Base-by-base conservation (phyloP, 2,329 filamentous ascomycete species). In the Aspergillus sp. region DNA sequence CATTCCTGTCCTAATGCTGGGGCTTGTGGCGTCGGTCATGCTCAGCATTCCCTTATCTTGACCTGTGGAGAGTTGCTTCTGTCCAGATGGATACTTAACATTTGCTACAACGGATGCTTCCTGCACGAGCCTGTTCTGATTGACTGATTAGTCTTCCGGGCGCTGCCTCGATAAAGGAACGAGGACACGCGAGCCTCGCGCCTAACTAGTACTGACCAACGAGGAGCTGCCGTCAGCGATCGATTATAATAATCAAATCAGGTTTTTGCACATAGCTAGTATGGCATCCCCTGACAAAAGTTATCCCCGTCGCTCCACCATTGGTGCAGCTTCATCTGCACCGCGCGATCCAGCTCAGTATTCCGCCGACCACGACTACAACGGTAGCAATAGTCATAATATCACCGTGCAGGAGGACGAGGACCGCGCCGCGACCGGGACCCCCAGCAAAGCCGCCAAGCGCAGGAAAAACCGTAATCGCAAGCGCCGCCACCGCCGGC, bases 401-500 rank as follows among this genome's bases (percentile, higher is more conserved):
- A 19, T 19, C 19, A 19, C 19, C 19, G 19, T 19, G 19, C 19
- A 19, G 19, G 19, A 19, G 19, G 19, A 19, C 19, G 52, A 55
- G 48, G 51, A 52, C 52, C 55, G 55, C 55, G 50, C 48, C 27
- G 47, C 52, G 36, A 27, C 53, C 45, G 52, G 49, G 19, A 55
- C 52, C 30, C 50, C 51, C 41, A 39, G 36, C 36, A 39, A 8
- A 12, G 10, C 26, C 12, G 6, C 36, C 19, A 66, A 61, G 51
- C 62, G 61, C 58, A 82, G 83, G 73, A 86, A 88, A 57, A 84
- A 88, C 65, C 80, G 86, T 40, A 83, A 80, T 30, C 85, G 86
- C 34, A 90, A 84, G 75, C 89, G 88, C 71, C 86, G 85, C 67
- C 81, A 81, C 51, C 80, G 88, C 53, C 80, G 86, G 52, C 87